These are phyloP conservation scores for Pyrenophora teres DNA, from an alignment of 2,329 filamentous ascomycete species.

Conservation along the genomic window DNA sequence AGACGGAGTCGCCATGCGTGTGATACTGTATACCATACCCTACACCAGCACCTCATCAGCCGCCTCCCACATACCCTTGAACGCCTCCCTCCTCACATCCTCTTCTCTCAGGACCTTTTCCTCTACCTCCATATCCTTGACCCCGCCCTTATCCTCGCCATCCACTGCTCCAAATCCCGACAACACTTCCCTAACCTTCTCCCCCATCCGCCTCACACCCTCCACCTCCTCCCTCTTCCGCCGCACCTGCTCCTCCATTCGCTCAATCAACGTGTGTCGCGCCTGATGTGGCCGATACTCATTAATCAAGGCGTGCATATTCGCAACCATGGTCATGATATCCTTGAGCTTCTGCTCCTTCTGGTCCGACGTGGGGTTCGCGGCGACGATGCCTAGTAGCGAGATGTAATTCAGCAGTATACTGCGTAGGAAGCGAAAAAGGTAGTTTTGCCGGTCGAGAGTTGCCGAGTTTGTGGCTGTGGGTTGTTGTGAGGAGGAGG, in stretches of 20 bases:
- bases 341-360: slow-evolving; percentile 76
- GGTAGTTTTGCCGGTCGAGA: slow-evolving; percentile 61
- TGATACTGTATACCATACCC: too few relatives aligned
- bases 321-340: slow-evolving; percentile 80
- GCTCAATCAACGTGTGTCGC: slow-evolving; percentile 79
- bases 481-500: neutral
- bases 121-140: slow-evolving; percentile 20
- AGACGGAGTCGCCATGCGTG: too few relatives aligned
- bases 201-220: slow-evolving; percentile 67
- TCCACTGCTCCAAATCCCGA: slow-evolving; percentile 61
- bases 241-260: slow-evolving; percentile 86
- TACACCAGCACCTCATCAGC: slow-evolving; percentile 42
- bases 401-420: slow-evolving; percentile 88
- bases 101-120: slow-evolving; percentile 12
- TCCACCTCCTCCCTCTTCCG: slow-evolving; percentile 73
- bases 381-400: slow-evolving; percentile 71
- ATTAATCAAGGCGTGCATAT: slow-evolving; percentile 92
- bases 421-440: slow-evolving; percentile 80
- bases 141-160: slow-evolving; percentile 9
- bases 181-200: slow-evolving; percentile 74
- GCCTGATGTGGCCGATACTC: slow-evolving; percentile 94
- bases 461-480: slow-evolving; percentile 54
- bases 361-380: slow-evolving; percentile 66
- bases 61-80: slow-evolving; percentile 44
- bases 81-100: slow-evolving; percentile 27